A percentile compares a stretch with the other conserved stretches of the same genome.
Conservation (phyloP, 169 alveolate genomes). For the Ichthyophthirius multifiliis region DNA sequence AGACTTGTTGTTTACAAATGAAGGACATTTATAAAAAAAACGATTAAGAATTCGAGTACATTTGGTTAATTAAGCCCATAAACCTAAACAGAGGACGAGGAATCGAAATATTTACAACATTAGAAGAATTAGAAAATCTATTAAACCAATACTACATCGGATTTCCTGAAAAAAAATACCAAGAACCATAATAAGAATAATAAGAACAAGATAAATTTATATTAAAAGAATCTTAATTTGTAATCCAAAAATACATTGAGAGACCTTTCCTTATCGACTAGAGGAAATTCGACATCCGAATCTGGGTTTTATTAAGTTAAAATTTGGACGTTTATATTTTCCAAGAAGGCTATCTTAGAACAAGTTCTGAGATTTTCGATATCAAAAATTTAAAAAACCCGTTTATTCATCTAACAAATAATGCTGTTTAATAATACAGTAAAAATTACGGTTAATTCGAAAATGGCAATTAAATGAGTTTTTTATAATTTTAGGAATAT, state of each 20-base stretch:
- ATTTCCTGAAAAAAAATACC: slow-evolving; percentile 1
- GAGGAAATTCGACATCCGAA: slow-evolving; percentile 63
- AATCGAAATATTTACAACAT: slow-evolving; percentile 46
- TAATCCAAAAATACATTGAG: slow-evolving; percentile 78
- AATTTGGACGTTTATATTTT: slow-evolving; percentile 19
- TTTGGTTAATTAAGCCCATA: slow-evolving; percentile 70
- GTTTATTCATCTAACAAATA: slow-evolving; percentile 66
- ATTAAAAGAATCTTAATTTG: background rate
- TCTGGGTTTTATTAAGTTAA: slow-evolving; percentile 59
- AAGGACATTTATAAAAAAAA: slow-evolving; percentile 12
- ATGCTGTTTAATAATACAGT: slow-evolving; percentile 59
- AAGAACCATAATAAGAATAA: background rate
- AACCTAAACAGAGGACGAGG: slow-evolving; percentile 75
- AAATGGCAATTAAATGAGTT: slow-evolving; percentile 58
- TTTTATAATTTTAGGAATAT: slow-evolving; percentile 49
- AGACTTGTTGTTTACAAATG: slow-evolving; percentile 10
- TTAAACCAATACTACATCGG: slow-evolving; percentile 33
- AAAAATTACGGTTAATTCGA: slow-evolving; percentile 73
- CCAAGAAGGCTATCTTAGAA: slow-evolving; percentile 7
- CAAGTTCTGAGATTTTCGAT: background rate
- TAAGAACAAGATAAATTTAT: background rate
- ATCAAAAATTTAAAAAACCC: slow-evolving; percentile 8
- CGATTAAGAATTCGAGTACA: slow-evolving; percentile 44
- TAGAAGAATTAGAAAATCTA: slow-evolving; percentile 34
- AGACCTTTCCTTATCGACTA: slow-evolving; percentile 56